Base-by-base conservation (phyloP, 495 filamentous ascomycete genomes). In the Cudoniella acicularis region DNA sequence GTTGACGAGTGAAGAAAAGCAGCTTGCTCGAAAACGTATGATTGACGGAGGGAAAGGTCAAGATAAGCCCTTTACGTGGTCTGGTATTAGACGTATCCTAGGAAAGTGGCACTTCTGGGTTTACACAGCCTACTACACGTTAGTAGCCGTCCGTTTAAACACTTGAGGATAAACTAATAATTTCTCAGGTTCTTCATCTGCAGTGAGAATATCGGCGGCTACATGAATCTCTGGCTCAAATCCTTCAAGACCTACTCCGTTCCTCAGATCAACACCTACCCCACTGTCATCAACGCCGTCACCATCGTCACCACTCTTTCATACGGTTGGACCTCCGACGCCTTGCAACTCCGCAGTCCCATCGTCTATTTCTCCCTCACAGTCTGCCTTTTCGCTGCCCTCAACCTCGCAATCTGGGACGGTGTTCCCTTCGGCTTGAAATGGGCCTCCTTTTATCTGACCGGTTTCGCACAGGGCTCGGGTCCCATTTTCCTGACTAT, bases 371-470 rank as follows among this genome's bases (percentile, higher is more conserved):
- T 54, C 30, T 54, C 30, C 10, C 52, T 54, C 1, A 43, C 40
- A 4, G 67, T 77, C 30, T 75, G 73, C 58, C 73, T 76, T 50
- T 62, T 77, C 55, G 69, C 67, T 16, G 67, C 73, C 59, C 62
- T 69, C 18, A 72, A 75, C 57, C 67, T 75, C 2, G 67, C 72
- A 2, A 69, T 74, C n/a, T 75, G 75, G 68, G 54, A 74, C 41
- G 27, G 27, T 20, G 74, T 75, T 10, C 73, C 73, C 2, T 59
- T 70, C 10, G 72, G 73, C 9, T 71, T 72, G 67, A 79, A 75
- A 62, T 71, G 77, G 81, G 13, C 76, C 70, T 69, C 70, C 75
- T 65, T 76, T 75, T 65, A 83, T 65, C 47, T 84, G 66, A 52
- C 77, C 68, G 60, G 67, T 64, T 73, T 74, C 26, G 58, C 52